These are phyloP conservation scores for Candida labiduridarum DNA, from an alignment of 1,139 yeast species.

Conservation along the genomic window DNA sequence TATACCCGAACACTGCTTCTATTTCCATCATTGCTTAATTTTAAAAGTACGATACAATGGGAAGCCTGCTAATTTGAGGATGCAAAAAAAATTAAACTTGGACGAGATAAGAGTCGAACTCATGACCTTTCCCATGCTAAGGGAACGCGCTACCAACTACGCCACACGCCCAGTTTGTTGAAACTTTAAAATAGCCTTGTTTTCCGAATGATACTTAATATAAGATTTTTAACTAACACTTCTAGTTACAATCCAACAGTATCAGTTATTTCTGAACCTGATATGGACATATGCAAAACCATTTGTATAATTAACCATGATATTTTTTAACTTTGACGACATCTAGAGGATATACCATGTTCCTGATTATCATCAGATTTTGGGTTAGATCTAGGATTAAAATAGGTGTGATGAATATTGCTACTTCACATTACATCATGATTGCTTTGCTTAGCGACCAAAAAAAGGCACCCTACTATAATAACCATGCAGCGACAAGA, in stretches of 20 bases:
- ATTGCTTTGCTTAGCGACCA: no score
- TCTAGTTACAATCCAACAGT: no score
- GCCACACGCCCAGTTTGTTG: constrained; percentile 57
- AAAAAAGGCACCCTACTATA: no score
- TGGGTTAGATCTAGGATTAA: not conserved
- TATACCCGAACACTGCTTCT: no score
- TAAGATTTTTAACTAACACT: not conserved
- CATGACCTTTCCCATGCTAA: constrained; percentile 68
- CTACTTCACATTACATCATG: not conserved
- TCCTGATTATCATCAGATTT: not conserved
- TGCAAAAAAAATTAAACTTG: constrained; percentile 32
- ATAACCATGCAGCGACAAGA: no score
- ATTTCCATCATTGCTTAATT: no score
- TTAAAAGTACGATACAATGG: not conserved
- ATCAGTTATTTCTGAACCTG: no score
- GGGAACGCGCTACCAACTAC: constrained; percentile 74
- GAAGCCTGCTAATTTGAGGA: no score
- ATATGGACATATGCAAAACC: no score
- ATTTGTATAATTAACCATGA: no score
- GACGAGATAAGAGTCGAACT: constrained; percentile 72
- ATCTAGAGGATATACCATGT: not conserved
- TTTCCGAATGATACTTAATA: not conserved
- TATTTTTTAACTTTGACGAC: not conserved
- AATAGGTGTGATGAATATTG: not conserved
- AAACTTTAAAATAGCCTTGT: not conserved